Percentiles rank a stretch among this genome's conserved stretches.
Evolutionary conservation across 2,329 filamentous ascomycete species (phyloP).

Genomic region (Fusarium paranaense): DNA sequence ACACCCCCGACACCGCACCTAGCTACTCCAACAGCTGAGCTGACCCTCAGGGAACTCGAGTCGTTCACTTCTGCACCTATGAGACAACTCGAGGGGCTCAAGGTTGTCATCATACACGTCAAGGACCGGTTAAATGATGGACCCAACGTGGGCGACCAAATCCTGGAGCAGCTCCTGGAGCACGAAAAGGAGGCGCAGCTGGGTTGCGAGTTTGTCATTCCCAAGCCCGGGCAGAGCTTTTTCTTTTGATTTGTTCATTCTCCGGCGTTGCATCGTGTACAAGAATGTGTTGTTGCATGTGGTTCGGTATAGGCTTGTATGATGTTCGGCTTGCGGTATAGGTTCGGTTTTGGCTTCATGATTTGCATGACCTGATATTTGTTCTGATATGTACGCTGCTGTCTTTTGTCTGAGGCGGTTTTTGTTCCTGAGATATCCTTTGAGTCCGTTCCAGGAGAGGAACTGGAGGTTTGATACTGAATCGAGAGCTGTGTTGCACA

Average conservation of each 20-base stretch:
- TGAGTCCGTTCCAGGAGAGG: not conserved
- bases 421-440: slow-evolving; percentile 12
- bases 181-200: slow-evolving; percentile 74
- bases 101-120: slow-evolving; percentile 90
- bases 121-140: slow-evolving; percentile 87
- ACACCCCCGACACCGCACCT: slow-evolving; percentile 61
- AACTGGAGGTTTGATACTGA: not conserved
- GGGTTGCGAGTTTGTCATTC: slow-evolving; percentile 84
- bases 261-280: slow-evolving; percentile 12
- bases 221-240: slow-evolving; percentile 72
- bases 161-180: slow-evolving; percentile 75
- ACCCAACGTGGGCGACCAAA: slow-evolving; percentile 71
- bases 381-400: not conserved
- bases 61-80: slow-evolving; percentile 36
- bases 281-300: slow-evolving; percentile 8
- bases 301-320: slow-evolving; percentile 20
- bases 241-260: slow-evolving; percentile 54
- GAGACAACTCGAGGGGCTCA: slow-evolving; percentile 75
- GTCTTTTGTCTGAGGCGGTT: not conserved
- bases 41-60: slow-evolving; percentile 56
- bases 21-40: slow-evolving; percentile 60
- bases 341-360: slow-evolving; percentile 10
- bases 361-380: slow-evolving; percentile 12
- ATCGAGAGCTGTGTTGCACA: slow-evolving; percentile 4
- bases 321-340: slow-evolving; percentile 12